phyloP scores from a whole-genome alignment of 2,329 filamentous ascomycete species.

The Pyricularia grisea region DNA sequence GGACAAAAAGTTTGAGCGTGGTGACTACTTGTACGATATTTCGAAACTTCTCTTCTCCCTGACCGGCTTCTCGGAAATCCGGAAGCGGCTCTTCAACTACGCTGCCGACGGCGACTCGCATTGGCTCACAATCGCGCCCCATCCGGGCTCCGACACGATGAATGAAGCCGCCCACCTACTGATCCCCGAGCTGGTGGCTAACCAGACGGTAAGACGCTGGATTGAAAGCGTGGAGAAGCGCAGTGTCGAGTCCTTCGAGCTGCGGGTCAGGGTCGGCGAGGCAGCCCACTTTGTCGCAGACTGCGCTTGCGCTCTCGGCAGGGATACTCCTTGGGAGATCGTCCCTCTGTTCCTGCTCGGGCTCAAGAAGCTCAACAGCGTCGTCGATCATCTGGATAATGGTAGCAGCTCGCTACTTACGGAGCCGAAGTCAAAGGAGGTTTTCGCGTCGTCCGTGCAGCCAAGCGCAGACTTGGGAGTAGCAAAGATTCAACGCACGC shows the following conservation, averaged over 20 bases:
- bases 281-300: neutral
- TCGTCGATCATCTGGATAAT: neutral
- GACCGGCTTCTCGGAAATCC: slow-evolving; percentile 1
- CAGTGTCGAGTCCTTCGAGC: neutral
- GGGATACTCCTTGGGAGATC: neutral
- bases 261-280: neutral
- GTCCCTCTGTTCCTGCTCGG: neutral
- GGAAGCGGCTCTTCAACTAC: neutral
- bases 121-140: neutral
- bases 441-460: no score
- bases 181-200: neutral
- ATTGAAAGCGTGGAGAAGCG: neutral
- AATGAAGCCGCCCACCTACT: neutral
- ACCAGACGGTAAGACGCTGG: neutral
- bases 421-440: no score
- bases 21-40: no score
- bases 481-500: neutral
- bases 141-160: neutral
- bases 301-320: neutral
- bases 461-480: neutral
- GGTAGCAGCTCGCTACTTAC: no score
- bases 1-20: no score
- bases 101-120: neutral
- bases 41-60: no score
- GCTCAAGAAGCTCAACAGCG: neutral